Evolutionary conservation across 306 rosid genomes (phyloP), one percentile per base, ranked within the genome.

Genomic region (Sophora flavescens): DNA sequence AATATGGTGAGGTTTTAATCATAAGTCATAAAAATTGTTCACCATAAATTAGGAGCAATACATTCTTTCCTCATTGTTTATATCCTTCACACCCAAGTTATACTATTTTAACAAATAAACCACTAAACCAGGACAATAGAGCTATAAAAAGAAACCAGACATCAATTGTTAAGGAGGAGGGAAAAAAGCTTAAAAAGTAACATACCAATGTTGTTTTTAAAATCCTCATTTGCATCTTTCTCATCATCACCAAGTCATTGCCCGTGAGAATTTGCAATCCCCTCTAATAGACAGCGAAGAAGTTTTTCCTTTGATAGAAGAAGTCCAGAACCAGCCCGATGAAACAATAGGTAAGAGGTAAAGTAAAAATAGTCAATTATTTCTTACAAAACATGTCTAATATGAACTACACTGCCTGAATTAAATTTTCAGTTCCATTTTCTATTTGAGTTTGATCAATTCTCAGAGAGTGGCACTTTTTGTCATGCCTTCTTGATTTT

Each of bases 261-360:
- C 5, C 41, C 63, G n/a, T 79, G 53, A 75, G 97, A 80, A 68
- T 90, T 93, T 36, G 84, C 85, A 63, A 97, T 92, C 30, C 93
- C 99, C 82, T 90, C 96, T 38, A 95, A 83, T 56, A 92, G 81
- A 87, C 53, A 75, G 51, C 5, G 86, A 44, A 88, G 84, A 67
- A 92, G 80, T 70, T 84, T 86, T 66, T 74, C 78, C 87, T 87
- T 92, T 18, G 96, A 81, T 75, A 95, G 76, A 78, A 85, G 32
- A 70, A 60, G 80, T 83, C 91, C 93, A 74, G 89, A 78, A 83
- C 83, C 74, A 72, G 86, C 90, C 99, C 90, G 81, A 48, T 45
- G 56, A 65, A 80, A 61, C 56, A 76, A 68, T 48, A 62, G 54
- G 36, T n/a, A 48, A 72, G 52, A 38, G 50, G 72, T 65, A 36